Base-by-base conservation (phyloP, 306 rosid species). In the Potentilla sterilis region DNA sequence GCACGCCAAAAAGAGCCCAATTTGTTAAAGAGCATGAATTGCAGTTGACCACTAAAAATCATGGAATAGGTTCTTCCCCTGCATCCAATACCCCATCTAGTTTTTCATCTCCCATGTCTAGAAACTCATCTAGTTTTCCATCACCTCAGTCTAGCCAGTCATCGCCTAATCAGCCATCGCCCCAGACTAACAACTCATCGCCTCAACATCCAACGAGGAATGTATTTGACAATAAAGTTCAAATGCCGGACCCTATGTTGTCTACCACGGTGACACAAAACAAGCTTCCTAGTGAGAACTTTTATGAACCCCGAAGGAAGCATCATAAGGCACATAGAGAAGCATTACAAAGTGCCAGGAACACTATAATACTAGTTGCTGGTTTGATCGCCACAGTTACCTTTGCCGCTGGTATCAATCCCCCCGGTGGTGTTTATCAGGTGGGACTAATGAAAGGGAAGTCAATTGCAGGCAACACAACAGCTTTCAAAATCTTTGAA, bases 331-430 rank as follows among this genome's bases (percentile, higher is more conserved):
- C 87, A 49, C 85, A 92, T 70, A 70, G 63, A 79, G 93, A 92
- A 77, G 96, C 89, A 19, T 13, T 85, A 55, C 86, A 88, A 66
- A 89, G 88, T 81, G 90, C 96, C 2, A 88, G 97, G 74, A 92
- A 85, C 82, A 92, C 97, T 0, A 41, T 89, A 32, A 79, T 72
- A 21, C 40, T 92, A 57, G 96, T 92, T 21, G 84, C 97, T 49
- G 74, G 88, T 74, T 74, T 92, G 78, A 92, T 92, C 37, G 93
- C 97, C 1, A 92, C 97, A 0, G 93, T 92, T 18, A 88, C 91
- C 47, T 92, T 89, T 61, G 78, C 97, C 2, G 91, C 96, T 42
- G 97, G 97, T 3, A 82, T 86, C 32, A 86, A 62, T 73, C 97
- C 97, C 4, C 97, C 91, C 2, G 90, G 93, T 21, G 93, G 93